These are phyloP conservation scores for Pseudogymnoascus destructans DNA, from an alignment of 2,329 filamentous ascomycete species.

Conservation along the genomic window DNA sequence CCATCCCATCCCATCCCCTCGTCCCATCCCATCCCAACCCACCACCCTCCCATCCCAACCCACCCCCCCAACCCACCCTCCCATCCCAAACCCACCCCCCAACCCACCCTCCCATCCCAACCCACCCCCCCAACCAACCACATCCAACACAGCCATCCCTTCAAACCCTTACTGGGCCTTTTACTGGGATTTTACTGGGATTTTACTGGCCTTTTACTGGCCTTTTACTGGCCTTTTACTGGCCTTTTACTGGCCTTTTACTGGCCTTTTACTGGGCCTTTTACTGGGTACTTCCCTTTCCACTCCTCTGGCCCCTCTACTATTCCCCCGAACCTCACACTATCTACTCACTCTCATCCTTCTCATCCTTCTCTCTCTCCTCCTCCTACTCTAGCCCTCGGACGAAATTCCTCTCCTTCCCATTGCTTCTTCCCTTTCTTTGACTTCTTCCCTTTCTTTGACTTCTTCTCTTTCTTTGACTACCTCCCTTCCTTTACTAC, in stretches of 20 bases:
- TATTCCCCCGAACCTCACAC: neutral
- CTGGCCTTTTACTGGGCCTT: neutral
- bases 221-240: too few species aligned
- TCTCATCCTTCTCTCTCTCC: neutral
- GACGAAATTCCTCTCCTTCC: neutral
- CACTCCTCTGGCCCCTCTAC: too few species aligned
- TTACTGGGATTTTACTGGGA: neutral
- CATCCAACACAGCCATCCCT: neutral
- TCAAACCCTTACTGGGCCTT: neutral
- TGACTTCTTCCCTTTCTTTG: neutral
- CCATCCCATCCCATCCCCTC: neutral
- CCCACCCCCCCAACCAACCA: neutral
- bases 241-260: too few species aligned
- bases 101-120: neutral
- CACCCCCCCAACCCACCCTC: neutral
- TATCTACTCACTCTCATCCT: neutral
- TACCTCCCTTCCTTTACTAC: too few species aligned
- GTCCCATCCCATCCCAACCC: too few species aligned
- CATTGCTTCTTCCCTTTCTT: neutral
- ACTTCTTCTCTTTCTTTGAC: neutral
- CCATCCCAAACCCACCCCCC: neutral
- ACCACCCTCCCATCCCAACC: neutral
- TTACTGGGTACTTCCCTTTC: neutral
- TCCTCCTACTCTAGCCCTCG: neutral
- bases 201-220: too few species aligned